Evolutionary conservation across 192 early-diverging fungal genomes (phyloP).

Genomic region (Backusella sp.): DNA sequence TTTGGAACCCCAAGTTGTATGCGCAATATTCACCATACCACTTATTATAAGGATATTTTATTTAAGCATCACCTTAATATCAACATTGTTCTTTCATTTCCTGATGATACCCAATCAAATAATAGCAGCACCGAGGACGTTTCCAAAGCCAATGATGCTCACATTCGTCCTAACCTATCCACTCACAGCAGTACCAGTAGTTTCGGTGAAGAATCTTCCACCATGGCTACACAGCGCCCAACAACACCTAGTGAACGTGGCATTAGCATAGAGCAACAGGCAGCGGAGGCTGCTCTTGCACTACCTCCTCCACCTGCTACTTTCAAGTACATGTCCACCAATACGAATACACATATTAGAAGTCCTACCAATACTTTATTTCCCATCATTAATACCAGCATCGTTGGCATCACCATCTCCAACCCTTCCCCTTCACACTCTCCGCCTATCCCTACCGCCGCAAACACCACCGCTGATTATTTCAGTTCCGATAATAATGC

Average conservation of each 20-base stretch:
- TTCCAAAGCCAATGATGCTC: neutral
- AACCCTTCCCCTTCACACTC: neutral
- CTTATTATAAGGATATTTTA: constrained; percentile 23
- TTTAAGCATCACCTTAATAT: constrained; percentile 24
- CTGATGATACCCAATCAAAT: constrained; percentile 10
- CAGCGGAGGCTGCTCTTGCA: neutral
- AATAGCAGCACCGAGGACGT: neutral
- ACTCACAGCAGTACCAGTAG: constrained; percentile 6
- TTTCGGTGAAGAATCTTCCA: neutral
- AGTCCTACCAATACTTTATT: neutral
- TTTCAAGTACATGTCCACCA: neutral
- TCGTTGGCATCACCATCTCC: neutral
- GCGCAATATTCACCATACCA: constrained; percentile 23
- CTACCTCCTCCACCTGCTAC: neutral
- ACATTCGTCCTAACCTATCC: neutral
- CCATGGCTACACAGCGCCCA: neutral
- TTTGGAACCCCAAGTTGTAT: constrained; percentile 23
- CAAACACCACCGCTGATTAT: neutral
- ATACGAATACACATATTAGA: constrained; percentile 9
- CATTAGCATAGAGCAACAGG: neutral
- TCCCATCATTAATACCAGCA: neutral
- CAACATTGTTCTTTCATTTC: constrained; percentile 15
- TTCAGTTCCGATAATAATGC: neutral
- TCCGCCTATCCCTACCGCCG: neutral
- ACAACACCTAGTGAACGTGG: neutral